These are phyloP conservation scores for Thermochaetoides dissita DNA, from an alignment of 2,329 filamentous ascomycete species.

Conservation along the genomic window DNA sequence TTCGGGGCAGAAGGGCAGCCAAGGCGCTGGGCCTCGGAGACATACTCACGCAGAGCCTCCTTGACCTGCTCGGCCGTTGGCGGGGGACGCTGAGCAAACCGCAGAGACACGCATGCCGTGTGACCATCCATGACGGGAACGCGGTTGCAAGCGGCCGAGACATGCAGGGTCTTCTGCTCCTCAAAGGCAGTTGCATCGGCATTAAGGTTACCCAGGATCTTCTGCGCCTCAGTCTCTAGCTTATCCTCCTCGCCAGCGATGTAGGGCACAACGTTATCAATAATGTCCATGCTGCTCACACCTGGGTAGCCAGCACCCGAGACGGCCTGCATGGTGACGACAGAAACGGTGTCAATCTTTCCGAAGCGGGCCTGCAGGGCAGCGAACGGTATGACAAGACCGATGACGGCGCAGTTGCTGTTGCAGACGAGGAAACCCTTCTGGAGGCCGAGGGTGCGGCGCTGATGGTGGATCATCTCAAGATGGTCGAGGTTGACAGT, in stretches of 20 bases:
- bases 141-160: slow-evolving; percentile 82
- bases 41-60: slow-evolving; percentile 65
- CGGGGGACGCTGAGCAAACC: slow-evolving; percentile 61
- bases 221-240: slow-evolving; percentile 83
- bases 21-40: slow-evolving; percentile 65
- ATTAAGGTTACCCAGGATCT: slow-evolving; percentile 75
- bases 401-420: slow-evolving; percentile 95
- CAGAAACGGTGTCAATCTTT: slow-evolving; percentile 57
- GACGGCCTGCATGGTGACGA: slow-evolving; percentile 90
- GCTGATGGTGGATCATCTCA: slow-evolving; percentile 78
- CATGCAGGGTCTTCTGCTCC: slow-evolving; percentile 58
- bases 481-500: slow-evolving; percentile 87
- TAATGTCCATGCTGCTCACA: slow-evolving; percentile 84
- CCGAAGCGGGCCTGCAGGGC: slow-evolving; percentile 80
- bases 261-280: slow-evolving; percentile 91
- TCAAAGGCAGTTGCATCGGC: slow-evolving; percentile 57
- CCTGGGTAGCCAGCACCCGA: slow-evolving; percentile 86
- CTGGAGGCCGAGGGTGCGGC: slow-evolving; percentile 53
- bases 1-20: slow-evolving; percentile 78
- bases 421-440: slow-evolving; percentile 95
- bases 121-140: slow-evolving; percentile 94
- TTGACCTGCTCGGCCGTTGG: slow-evolving; percentile 66
- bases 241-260: slow-evolving; percentile 94
- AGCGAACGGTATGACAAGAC: slow-evolving; percentile 86
- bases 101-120: slow-evolving; percentile 81